Percentiles rank a stretch among this genome's conserved stretches.
These are phyloP conservation scores for Tolypocladium tropicale DNA, from an alignment of 2,329 filamentous ascomycete species.

Conservation along the genomic window DNA sequence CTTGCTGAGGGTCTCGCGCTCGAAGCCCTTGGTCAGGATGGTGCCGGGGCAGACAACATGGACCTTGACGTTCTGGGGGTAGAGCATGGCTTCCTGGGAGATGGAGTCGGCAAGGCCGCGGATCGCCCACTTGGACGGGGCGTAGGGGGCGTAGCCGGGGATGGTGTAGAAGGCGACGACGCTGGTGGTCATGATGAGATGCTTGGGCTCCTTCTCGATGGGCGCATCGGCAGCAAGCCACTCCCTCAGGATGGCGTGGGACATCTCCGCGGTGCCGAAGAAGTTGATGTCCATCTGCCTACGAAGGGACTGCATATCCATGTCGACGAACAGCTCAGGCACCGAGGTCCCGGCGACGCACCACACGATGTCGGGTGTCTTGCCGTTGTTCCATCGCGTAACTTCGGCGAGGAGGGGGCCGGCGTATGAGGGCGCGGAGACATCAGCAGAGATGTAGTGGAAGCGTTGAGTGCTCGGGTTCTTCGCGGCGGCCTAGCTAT, in stretches of 20 bases:
- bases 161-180: slow-evolving; percentile 65
- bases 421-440: slow-evolving; percentile 61
- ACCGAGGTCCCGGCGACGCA: slow-evolving; percentile 68
- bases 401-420: slow-evolving; percentile 59
- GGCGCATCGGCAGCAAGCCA: slow-evolving; percentile 54
- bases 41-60: slow-evolving; percentile 78
- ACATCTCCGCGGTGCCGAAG: slow-evolving; percentile 77
- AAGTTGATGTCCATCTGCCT: slow-evolving; percentile 90
- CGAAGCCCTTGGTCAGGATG: slow-evolving; percentile 67
- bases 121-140: slow-evolving; percentile 76
- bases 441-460: slow-evolving; percentile 73
- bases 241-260: slow-evolving; percentile 63
- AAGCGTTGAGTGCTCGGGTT: slow-evolving; percentile 63
- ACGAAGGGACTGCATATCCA: slow-evolving; percentile 53
- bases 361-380: slow-evolving; percentile 79
- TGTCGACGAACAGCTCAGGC: slow-evolving; percentile 71
- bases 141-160: slow-evolving; percentile 75
- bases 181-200: slow-evolving; percentile 83
- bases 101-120: slow-evolving; percentile 75
- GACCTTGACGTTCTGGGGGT: slow-evolving; percentile 72
- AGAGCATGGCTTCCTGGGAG: slow-evolving; percentile 74
- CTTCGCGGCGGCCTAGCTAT: slow-evolving; percentile 49
- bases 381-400: slow-evolving; percentile 66
- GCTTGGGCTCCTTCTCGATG: slow-evolving; percentile 44
- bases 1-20: slow-evolving; percentile 68